Conservation (phyloP, 768 basidiomycete genomes). For the Saitozyma sp. region DNA sequence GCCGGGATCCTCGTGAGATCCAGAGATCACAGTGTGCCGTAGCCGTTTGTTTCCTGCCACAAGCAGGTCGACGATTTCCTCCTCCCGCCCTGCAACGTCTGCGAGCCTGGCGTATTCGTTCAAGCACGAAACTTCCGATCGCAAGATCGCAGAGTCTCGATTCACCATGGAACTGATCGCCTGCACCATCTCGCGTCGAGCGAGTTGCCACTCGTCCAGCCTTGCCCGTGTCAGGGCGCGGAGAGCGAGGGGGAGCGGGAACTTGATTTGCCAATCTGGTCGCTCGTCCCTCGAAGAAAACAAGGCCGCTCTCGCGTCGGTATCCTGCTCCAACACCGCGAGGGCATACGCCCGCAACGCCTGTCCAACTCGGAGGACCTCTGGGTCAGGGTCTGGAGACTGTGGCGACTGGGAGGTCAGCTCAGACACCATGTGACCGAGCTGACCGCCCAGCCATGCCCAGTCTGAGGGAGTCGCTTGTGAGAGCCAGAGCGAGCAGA, state of each 20-base stretch:
- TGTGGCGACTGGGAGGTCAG: not conserved
- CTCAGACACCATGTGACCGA: constrained; percentile 9
- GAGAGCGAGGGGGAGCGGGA: not conserved
- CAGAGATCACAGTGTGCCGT: too few relatives aligned
- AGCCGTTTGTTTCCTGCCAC: too few relatives aligned
- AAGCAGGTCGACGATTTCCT: too few relatives aligned
- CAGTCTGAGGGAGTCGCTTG: constrained; percentile 10
- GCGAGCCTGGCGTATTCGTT: not conserved
- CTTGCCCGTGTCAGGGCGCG: constrained; percentile 5
- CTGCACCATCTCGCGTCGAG: not conserved
- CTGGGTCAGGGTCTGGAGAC: too few relatives aligned
- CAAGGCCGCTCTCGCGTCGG: not conserved
- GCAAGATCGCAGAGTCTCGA: not conserved
- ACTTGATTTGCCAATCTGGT: not conserved
- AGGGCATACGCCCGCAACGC: constrained; percentile 3
- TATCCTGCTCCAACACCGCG: not conserved
- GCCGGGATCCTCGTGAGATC: too few relatives aligned
- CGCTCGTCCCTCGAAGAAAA: not conserved
- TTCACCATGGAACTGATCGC: not conserved
- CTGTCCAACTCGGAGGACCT: not conserved
- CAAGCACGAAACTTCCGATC: not conserved
- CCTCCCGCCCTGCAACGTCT: too few relatives aligned
- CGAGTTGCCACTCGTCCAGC: not conserved
- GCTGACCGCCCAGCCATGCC: constrained; percentile 16
- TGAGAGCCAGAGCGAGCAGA: constrained; percentile 3